Evolutionary conservation across 163 green algal genomes (phyloP).

Genomic region (Scenedesmus sp.): DNA sequence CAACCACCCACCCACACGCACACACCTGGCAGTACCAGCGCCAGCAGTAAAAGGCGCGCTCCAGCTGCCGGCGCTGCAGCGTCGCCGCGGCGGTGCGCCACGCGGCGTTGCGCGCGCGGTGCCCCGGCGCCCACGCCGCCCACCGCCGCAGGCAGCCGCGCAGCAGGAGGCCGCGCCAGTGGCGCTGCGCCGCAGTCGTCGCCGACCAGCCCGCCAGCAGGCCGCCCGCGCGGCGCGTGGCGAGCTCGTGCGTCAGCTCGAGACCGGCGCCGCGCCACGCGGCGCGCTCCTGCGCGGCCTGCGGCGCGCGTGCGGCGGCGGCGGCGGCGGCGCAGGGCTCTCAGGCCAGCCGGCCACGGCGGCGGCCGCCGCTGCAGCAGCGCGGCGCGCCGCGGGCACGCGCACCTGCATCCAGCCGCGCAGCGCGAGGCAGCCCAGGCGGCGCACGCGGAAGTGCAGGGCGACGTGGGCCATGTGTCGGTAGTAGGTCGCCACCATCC

Average conservation of each 20-base stretch:
- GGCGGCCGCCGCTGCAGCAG: too few species aligned
- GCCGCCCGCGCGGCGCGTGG: background rate
- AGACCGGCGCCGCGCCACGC: background rate
- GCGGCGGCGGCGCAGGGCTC: too few species aligned
- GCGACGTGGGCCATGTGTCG: constrained; percentile 36
- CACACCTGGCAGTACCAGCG: constrained; percentile 46
- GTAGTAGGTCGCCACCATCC: constrained; percentile 38
- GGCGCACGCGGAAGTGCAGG: constrained; percentile 41
- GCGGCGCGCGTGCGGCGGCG: background rate
- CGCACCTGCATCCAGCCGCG: constrained; percentile 31
- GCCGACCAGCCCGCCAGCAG: constrained; percentile 23
- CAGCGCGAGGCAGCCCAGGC: constrained; percentile 40
- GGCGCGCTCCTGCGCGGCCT: constrained; percentile 14
- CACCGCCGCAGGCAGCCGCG: constrained; percentile 8
- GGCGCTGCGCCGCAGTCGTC: background rate
- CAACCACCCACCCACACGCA: too few species aligned
- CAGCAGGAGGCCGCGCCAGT: background rate
- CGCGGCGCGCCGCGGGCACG: too few species aligned
- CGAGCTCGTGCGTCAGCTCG: constrained; percentile 24
- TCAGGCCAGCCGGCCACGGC: too few species aligned
- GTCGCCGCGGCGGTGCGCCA: constrained; percentile 22
- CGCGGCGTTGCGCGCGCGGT: background rate
- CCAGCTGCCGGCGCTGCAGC: constrained; percentile 6
- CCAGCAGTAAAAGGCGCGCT: constrained; percentile 41
- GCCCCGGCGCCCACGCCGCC: constrained; percentile 20